A percentile compares a stretch with the other conserved stretches of the same genome.
These are phyloP conservation scores for Cryptosporidium tyzzeri DNA, from an alignment of 169 alveolate genomes.

Conservation along the genomic window DNA sequence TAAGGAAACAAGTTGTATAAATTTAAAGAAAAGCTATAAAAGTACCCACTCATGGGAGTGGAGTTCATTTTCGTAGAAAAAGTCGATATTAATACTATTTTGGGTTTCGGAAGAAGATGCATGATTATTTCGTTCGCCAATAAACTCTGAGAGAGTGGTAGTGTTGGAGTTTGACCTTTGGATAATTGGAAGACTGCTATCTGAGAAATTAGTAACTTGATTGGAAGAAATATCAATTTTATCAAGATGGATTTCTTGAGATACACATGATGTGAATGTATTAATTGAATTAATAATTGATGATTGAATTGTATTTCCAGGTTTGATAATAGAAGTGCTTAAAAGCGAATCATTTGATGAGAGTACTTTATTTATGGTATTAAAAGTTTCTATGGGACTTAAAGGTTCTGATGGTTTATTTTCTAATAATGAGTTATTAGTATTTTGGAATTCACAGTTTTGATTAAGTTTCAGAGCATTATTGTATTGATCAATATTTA, in stretches of 20 bases:
- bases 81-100: slow-evolving; percentile 24
- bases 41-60: slow-evolving; percentile 46
- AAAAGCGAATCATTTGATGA: not conserved
- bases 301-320: slow-evolving; percentile 8
- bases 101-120: not conserved
- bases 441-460: not conserved
- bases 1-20: not conserved
- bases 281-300: slow-evolving; percentile 59
- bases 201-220: slow-evolving; percentile 3
- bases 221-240: slow-evolving; percentile 52
- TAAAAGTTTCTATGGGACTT: slow-evolving; percentile 34
- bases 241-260: slow-evolving; percentile 45
- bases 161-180: slow-evolving; percentile 44
- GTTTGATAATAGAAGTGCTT: slow-evolving; percentile 19
- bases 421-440: not conserved
- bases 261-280: slow-evolving; percentile 43
- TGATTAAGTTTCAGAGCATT: not conserved
- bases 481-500: slow-evolving; percentile 25
- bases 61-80: slow-evolving; percentile 36
- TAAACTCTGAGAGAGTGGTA: slow-evolving; percentile 52
- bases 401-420: slow-evolving; percentile 16
- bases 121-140: not conserved
- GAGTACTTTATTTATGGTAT: slow-evolving; percentile 5
- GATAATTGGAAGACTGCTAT: not conserved
- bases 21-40: not conserved